Conservation (phyloP, 306 rosid genomes). For the Calophaca sinica region DNA sequence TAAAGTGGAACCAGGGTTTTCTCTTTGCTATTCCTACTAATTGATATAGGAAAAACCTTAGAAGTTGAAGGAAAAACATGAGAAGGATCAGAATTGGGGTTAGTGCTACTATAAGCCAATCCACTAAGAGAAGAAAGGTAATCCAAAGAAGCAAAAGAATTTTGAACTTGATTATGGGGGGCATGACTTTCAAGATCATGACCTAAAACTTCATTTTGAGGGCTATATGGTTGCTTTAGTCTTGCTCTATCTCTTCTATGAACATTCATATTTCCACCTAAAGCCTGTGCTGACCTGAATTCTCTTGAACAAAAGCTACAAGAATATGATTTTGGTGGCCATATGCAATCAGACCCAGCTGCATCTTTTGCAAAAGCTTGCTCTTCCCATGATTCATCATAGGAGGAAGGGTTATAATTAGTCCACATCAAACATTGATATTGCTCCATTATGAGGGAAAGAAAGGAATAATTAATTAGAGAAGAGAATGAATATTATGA, state of each 20-base stretch:
- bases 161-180: conserved; percentile 16
- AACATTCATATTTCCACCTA: conserved; percentile 89
- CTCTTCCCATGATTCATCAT: conserved; percentile 85
- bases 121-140: conserved; percentile 53
- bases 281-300: conserved; percentile 88
- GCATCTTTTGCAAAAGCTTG: conserved; percentile 87
- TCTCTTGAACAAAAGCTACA: conserved; percentile 89
- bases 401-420: conserved; percentile 26
- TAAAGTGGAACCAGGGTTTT: conserved; percentile 42
- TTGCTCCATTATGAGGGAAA: conserved; percentile 61
- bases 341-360: conserved; percentile 69
- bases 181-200: neutral
- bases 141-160: neutral
- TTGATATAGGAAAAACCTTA: conserved; percentile 42
- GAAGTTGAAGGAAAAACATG: conserved; percentile 47
- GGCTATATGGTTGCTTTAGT: conserved; percentile 68
- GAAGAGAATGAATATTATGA: too few relatives aligned
- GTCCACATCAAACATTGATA: conserved; percentile 64
- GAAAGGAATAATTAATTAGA: too few relatives aligned
- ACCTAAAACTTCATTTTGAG: conserved; percentile 34
- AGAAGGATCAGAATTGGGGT: conserved; percentile 60
- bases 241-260: conserved; percentile 88
- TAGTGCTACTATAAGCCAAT: conserved; percentile 53
- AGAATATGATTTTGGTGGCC: conserved; percentile 92
- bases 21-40: conserved; percentile 25